phyloP scores from a whole-genome alignment of 2,329 filamentous ascomycete species.

The Neodidymelliopsis sp. region DNA sequence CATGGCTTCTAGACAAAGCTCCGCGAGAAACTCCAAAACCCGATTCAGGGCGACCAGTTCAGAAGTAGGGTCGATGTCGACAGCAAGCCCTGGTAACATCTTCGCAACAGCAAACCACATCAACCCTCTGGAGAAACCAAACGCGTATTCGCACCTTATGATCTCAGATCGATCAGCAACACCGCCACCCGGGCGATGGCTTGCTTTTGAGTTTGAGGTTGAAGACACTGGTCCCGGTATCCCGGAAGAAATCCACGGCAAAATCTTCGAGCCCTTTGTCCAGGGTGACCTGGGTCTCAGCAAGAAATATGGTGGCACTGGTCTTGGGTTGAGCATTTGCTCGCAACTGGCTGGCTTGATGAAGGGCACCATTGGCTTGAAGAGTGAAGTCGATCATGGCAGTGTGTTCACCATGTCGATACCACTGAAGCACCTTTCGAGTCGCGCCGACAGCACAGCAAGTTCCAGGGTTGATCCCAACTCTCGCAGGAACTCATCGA shows the following conservation, averaged over 20 bases:
- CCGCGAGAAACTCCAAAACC: conserved; percentile 45
- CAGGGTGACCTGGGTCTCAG: conserved; percentile 90
- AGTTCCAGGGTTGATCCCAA: conserved; percentile 43
- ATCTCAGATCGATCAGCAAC: conserved; percentile 47
- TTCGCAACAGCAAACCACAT: conserved; percentile 55
- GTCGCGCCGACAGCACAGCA: conserved; percentile 65
- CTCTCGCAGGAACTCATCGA: conserved; percentile 36
- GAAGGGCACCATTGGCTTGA: conserved; percentile 76
- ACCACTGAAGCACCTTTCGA: conserved; percentile 77
- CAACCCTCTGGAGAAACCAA: conserved; percentile 52
- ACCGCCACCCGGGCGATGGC: conserved; percentile 68
- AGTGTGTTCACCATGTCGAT: conserved; percentile 85
- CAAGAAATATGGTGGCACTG: conserved; percentile 90
- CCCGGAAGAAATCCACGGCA: conserved; percentile 75
- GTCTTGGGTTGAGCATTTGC: conserved; percentile 87
- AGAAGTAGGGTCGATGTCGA: conserved; percentile 40
- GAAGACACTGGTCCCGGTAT: conserved; percentile 90
- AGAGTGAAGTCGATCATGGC: conserved; percentile 75
- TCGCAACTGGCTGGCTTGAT: conserved; percentile 84
- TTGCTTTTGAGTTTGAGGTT: conserved; percentile 86
- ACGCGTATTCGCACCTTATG: conserved; percentile 44
- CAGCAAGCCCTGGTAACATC: conserved; percentile 35
- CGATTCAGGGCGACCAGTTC: conserved; percentile 42
- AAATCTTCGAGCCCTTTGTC: conserved; percentile 93
- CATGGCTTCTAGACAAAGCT: conserved; percentile 52